Evolutionary conservation across 768 basidiomycete genomes (phyloP).

Genomic region (Imleria badia): DNA sequence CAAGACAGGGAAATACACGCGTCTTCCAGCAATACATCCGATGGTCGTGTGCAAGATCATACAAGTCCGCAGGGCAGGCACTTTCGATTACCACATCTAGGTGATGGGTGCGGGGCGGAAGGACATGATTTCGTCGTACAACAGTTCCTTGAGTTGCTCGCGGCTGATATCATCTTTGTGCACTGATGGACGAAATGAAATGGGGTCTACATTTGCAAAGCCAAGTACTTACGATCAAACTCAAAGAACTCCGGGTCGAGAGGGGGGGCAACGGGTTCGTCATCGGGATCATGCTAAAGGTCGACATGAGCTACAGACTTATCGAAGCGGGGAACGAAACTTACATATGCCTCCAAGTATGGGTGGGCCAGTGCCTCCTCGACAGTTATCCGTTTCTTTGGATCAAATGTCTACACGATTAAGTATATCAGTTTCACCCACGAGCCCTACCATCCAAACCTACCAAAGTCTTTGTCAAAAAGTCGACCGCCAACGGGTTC

Average conservation of each 20-base stretch:
- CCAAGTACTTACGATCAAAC: conserved; percentile 73
- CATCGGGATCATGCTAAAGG: conserved; percentile 85
- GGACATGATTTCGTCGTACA: conserved; percentile 93
- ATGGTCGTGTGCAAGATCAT: neutral
- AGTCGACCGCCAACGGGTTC: conserved; percentile 72
- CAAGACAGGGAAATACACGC: conserved; percentile 1
- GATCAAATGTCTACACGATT: conserved; percentile 81
- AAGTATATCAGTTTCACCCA: neutral
- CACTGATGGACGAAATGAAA: conserved; percentile 41
- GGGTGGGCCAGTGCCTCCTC: conserved; percentile 95
- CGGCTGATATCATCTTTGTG: conserved; percentile 96
- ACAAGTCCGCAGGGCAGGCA: neutral
- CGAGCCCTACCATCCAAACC: conserved; percentile 10
- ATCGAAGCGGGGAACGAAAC: conserved; percentile 23
- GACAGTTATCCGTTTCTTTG: conserved; percentile 93
- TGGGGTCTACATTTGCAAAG: neutral
- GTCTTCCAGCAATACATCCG: conserved; percentile 7
- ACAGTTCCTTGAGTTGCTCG: conserved; percentile 91
- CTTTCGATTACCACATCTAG: conserved; percentile 11
- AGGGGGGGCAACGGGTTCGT: conserved; percentile 95
- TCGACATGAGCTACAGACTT: conserved; percentile 1
- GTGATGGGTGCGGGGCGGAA: conserved; percentile 69
- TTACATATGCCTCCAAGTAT: conserved; percentile 88
- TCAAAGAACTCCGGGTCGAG: conserved; percentile 96
- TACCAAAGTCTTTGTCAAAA: conserved; percentile 83